These are phyloP conservation scores for Thielaviopsis punctulata DNA, from an alignment of 2,329 filamentous ascomycete genomes.

Conservation along the genomic window DNA sequence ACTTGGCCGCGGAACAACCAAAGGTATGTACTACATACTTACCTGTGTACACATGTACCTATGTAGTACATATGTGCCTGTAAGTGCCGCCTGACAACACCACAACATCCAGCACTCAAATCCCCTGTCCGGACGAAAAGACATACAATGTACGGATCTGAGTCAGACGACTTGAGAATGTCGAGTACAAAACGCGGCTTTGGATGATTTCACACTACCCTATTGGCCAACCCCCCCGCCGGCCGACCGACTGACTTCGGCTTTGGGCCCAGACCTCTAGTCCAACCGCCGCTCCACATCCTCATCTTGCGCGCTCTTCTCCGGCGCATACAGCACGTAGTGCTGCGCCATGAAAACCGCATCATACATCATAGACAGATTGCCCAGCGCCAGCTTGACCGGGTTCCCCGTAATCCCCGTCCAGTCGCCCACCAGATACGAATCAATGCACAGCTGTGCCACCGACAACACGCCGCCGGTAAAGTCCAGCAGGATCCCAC, in stretches of 20 bases:
- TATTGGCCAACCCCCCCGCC: neutral
- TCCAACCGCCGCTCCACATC: constrained; percentile 15
- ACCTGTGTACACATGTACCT: too few relatives aligned
- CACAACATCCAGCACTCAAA: too few relatives aligned
- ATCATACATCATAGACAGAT: constrained; percentile 76
- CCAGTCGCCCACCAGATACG: constrained; percentile 72
- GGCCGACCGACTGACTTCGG: neutral
- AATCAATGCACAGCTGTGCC: constrained; percentile 68
- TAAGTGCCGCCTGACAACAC: too few relatives aligned
- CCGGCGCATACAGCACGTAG: constrained; percentile 51
- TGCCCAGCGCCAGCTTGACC: constrained; percentile 73
- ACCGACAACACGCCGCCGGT: constrained; percentile 67
- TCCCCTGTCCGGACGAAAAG: neutral
- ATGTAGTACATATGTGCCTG: too few relatives aligned
- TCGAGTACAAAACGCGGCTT: neutral
- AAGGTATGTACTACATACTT: neutral
- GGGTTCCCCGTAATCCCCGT: constrained; percentile 81
- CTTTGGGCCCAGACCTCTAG: constrained; percentile 2
- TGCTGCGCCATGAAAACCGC: constrained; percentile 76
- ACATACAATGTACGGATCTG: neutral
- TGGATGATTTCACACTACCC: neutral
- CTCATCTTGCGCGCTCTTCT: constrained; percentile 14
- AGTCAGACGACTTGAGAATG: neutral
- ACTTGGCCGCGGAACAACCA: too few relatives aligned
- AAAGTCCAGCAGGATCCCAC: constrained; percentile 69